Conservation (phyloP, 257 asterid species). For the Nyctanthes arbortristis region DNA sequence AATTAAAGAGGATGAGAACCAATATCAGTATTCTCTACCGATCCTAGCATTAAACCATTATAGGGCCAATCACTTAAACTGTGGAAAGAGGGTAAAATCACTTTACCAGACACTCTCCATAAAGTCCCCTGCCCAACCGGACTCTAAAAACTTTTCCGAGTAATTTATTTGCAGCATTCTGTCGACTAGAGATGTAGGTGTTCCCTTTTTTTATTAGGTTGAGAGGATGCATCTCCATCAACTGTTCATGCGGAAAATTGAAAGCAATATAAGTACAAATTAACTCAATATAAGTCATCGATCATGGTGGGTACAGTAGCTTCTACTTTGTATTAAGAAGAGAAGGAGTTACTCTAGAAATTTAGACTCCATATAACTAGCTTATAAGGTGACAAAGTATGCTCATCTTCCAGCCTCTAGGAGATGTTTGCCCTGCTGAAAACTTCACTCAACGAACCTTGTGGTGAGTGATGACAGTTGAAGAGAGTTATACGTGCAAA, state of each 20-base stretch:
- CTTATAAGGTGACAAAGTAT: conserved; percentile 5
- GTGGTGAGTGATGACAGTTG: background rate
- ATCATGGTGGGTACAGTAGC: background rate
- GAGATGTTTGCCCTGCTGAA: background rate
- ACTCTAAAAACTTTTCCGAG: conserved; percentile 62
- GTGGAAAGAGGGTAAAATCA: conserved; percentile 5
- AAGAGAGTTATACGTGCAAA: background rate
- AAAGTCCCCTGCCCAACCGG: conserved; percentile 81
- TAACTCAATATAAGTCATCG: conserved; percentile 11
- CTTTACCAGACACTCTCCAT: conserved; percentile 93
- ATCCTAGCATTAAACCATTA: conserved; percentile 9
- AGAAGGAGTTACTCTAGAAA: conserved; percentile 12
- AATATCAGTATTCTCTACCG: background rate
- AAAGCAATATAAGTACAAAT: conserved; percentile 11
- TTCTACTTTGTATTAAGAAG: conserved; percentile 6
- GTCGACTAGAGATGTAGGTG: conserved; percentile 46
- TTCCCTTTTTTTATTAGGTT: conserved; percentile 64
- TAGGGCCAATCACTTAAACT: background rate
- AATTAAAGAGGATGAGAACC: background rate
- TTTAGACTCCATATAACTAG: conserved; percentile 3
- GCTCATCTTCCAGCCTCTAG: conserved; percentile 39
- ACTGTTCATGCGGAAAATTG: conserved; percentile 41
- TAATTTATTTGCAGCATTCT: conserved; percentile 57
- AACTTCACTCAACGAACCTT: background rate
- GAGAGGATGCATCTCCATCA: conserved; percentile 46